A percentile compares a stretch with the other conserved stretches of the same genome.
phyloP scores from a whole-genome alignment of 2,329 filamentous ascomycete species.

The Pseudogymnoascus sp. region DNA sequence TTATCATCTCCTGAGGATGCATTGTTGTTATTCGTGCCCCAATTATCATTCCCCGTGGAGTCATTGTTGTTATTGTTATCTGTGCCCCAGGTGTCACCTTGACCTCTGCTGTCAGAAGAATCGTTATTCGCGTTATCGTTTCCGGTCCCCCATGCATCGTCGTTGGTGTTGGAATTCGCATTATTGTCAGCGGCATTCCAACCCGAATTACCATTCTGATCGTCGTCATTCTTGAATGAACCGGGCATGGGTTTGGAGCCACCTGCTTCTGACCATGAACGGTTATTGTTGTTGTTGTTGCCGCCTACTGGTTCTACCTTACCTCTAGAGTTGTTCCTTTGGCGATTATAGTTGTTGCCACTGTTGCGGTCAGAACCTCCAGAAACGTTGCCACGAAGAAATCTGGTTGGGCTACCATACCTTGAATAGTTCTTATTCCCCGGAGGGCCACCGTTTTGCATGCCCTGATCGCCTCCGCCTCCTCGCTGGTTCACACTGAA shows the following conservation, averaged over 20 bases:
- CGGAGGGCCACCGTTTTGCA: neutral
- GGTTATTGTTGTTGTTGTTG: neutral
- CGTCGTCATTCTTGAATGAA: constrained; percentile 9
- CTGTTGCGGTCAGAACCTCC: neutral
- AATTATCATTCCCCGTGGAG: neutral
- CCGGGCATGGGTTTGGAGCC: neutral
- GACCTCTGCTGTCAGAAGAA: neutral
- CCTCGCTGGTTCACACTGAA: neutral
- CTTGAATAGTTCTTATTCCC: constrained; percentile 2
- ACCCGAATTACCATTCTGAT: constrained; percentile 2
- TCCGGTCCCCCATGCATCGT: constrained; percentile 11
- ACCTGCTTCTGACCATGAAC: constrained; percentile 3
- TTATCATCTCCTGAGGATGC: constrained; percentile 3
- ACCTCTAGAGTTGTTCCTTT: neutral
- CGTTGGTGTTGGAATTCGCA: constrained; percentile 8
- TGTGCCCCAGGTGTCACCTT: neutral
- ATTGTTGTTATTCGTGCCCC: constrained; percentile 10
- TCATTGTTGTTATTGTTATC: constrained; percentile 10
- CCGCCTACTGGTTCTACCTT: neutral
- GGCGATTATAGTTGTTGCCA: neutral
- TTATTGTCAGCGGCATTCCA: constrained; percentile 7
- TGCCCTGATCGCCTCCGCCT: neutral
- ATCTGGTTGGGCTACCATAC: neutral
- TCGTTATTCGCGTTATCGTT: neutral
- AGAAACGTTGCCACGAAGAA: neutral